These are phyloP conservation scores for Coniochaeta hoffmannii DNA, from an alignment of 2,329 filamentous ascomycete species.

Conservation along the genomic window DNA sequence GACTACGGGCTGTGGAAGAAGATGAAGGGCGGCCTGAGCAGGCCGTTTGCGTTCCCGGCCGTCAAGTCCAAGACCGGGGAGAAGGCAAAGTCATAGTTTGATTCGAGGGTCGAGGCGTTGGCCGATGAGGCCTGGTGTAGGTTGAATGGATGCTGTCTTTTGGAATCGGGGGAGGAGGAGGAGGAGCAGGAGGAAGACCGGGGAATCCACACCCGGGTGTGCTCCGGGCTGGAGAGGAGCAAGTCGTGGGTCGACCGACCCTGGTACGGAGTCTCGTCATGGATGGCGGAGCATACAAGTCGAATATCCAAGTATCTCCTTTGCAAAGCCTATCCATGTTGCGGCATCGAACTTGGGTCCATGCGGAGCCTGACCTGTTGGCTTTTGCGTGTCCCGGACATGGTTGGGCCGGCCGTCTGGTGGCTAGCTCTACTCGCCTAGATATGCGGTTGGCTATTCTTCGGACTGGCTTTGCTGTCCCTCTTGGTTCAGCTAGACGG, in stretches of 20 bases:
- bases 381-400: background rate
- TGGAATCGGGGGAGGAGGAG: no score
- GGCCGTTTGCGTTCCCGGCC: slow-evolving; percentile 56
- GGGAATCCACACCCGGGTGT: background rate
- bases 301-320: no score
- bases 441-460: no score
- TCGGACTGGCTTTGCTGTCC: no score
- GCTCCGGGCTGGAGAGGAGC: background rate
- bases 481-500: no score
- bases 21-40: slow-evolving; percentile 56
- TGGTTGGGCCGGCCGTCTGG: background rate
- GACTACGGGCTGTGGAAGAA: slow-evolving; percentile 57
- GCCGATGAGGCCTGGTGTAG: background rate
- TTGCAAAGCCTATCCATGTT: no score
- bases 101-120: background rate
- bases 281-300: no score
- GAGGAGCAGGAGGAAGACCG: background rate
- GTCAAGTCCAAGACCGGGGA: slow-evolving; percentile 48
- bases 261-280: no score
- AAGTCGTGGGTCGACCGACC: no score
- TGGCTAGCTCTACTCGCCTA: no score
- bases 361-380: background rate
- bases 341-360: background rate
- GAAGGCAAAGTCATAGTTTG: background rate
- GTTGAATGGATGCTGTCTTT: background rate